Conservation (phyloP, 106 monocot species). For the Ottelia alismoides region DNA sequence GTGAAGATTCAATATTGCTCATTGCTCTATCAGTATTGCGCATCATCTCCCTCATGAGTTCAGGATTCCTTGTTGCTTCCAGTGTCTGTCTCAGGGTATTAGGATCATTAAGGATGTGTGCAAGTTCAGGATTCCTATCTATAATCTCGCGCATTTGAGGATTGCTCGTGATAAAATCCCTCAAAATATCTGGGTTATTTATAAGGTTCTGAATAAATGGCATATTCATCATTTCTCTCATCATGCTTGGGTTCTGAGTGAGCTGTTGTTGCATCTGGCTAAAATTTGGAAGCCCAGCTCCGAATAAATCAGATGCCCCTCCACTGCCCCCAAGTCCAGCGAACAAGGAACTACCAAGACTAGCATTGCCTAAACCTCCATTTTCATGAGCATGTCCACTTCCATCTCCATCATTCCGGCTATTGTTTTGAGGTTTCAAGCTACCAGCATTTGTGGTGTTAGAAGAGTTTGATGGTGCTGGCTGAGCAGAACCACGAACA, state of each 20-base stretch:
- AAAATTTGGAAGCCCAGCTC: slow-evolving; percentile 52
- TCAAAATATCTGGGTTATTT: slow-evolving; percentile 86
- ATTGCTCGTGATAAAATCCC: slow-evolving; percentile 87
- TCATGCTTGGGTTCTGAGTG: slow-evolving; percentile 76
- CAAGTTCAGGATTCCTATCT: slow-evolving; percentile 90
- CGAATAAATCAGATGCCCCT: slow-evolving; percentile 33
- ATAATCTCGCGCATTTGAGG: slow-evolving; percentile 94
- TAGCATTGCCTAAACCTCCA: slow-evolving; percentile 23
- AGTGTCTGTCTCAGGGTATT: slow-evolving; percentile 72
- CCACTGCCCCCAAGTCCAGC: slow-evolving; percentile 32
- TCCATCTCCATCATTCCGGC: slow-evolving; percentile 2
- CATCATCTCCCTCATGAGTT: slow-evolving; percentile 99
- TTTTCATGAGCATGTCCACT: slow-evolving; percentile 8
- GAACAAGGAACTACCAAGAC: slow-evolving; percentile 33
- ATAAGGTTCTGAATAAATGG: slow-evolving; percentile 71
- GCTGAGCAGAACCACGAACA: slow-evolving; percentile 60
- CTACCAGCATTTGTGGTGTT: slow-evolving; percentile 19
- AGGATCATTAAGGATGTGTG: slow-evolving; percentile 88
- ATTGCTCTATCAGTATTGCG: slow-evolving; percentile 95
- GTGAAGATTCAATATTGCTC: slow-evolving; percentile 97
- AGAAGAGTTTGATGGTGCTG: slow-evolving; percentile 8
- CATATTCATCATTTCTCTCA: slow-evolving; percentile 90
- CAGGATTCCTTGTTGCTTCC: slow-evolving; percentile 93
- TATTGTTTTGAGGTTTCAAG: slow-evolving; percentile 12
- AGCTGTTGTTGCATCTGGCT: slow-evolving; percentile 79